phyloP scores from a whole-genome alignment of 306 rosid genomes.

The Aeschynomene evenia region DNA sequence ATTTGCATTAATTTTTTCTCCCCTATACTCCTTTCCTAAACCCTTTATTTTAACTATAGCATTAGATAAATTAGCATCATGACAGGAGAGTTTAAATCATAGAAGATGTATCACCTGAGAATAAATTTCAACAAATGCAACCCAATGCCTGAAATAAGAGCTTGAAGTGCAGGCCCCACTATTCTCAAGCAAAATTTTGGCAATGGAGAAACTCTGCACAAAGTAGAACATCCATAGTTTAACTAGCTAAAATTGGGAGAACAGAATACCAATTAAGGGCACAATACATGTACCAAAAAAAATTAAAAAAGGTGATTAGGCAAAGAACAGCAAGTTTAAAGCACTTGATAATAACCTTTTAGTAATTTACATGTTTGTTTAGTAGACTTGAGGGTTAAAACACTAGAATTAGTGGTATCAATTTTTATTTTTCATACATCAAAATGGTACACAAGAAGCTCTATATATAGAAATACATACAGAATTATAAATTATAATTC shows the following conservation, averaged over 20 bases:
- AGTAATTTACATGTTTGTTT: too few species aligned
- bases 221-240: constrained; percentile 22
- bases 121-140: constrained; percentile 61
- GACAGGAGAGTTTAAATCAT: constrained; percentile 16
- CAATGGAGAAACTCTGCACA: constrained; percentile 75
- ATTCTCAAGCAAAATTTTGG: constrained; percentile 68
- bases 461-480: too few species aligned
- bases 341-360: not conserved
- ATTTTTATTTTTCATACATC: too few species aligned
- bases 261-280: not conserved
- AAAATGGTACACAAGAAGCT: too few species aligned
- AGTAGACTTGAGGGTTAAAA: too few species aligned
- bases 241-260: constrained; percentile 13
- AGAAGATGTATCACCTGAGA: constrained; percentile 64
- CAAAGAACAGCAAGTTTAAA: not conserved
- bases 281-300: constrained; percentile 7
- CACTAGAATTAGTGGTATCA: too few species aligned
- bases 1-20: not conserved
- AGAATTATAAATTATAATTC: too few species aligned
- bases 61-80: constrained; percentile 2
- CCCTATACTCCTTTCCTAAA: not conserved
- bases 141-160: constrained; percentile 77
- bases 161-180: constrained; percentile 49
- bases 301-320: not conserved
- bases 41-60: not conserved